Base-by-base conservation (phyloP, 2,329 filamentous ascomycete genomes). In the Lizonia empirigonia region DNA sequence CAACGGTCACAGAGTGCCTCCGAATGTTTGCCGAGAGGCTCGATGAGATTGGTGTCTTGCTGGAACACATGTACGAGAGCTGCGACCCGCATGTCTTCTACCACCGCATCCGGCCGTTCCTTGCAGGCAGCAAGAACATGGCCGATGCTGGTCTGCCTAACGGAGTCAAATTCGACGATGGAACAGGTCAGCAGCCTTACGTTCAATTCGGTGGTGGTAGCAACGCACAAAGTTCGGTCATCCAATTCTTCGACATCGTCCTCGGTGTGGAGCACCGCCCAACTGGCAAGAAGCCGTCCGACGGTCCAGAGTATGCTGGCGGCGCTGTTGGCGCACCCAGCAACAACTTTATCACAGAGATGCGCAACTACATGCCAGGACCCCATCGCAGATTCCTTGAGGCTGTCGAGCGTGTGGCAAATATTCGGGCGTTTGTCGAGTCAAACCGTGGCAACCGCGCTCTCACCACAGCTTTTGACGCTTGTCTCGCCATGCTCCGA, bases 101-200 rank as follows among this genome's bases (percentile, higher is more conserved):
- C 74, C 85, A 96, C 74, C 89, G 91, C 53, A 96, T 99, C 64
- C 85, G 94, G n/a, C 93, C 94, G 0, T 97, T 95, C 73, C 82
- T 99, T 2, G 93, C 94, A 5, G 94, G 94, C 12, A 94, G 91
- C 72, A 97, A 96, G 81, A 97, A 97, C 72, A 99, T 97, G 94
- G 85, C 83, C 39, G 93, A 97, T 56, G 94, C 93, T 4, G 94
- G 94, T 12, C 81, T 99, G 8, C 92, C 94, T 0, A 80, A 87
- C 53, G 94, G 94, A 16, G 86, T 99, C 41, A 78, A 93, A 39
- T 97, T 97, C 70, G 91, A 97, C 61, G 85, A 91, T 58, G 90
- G 88, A 16, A 84, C 83, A 9, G 87, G 85, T 20, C 79, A 85
- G 24, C 76, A 78, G 54, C 77, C 81, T 4, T 96, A 91, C 70